A percentile compares a stretch with the other conserved stretches of the same genome.
Evolutionary conservation across 2,329 filamentous ascomycete genomes (phyloP).

Genomic region (Tolypocladium album): DNA sequence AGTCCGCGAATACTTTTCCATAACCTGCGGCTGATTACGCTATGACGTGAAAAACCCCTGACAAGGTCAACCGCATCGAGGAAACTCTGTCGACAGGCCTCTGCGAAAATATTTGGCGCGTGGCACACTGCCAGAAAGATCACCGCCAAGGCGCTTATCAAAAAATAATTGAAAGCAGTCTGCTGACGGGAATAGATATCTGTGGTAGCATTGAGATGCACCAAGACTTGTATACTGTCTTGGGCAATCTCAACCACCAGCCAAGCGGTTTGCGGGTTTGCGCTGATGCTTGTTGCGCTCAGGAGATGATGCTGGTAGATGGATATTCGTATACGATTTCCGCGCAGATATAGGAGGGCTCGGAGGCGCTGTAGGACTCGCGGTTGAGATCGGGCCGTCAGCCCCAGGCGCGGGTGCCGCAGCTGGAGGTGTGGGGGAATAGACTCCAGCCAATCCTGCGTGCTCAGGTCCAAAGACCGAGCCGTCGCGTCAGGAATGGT

Average conservation of each 20-base stretch:
- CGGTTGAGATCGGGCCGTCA: constrained; percentile 17
- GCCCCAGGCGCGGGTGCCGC: constrained; percentile 24
- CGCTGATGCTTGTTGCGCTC: constrained; percentile 21
- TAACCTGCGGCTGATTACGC: constrained; percentile 18
- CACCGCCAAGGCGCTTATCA: constrained; percentile 17
- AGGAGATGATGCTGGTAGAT: constrained; percentile 30
- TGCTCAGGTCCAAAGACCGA: constrained; percentile 27
- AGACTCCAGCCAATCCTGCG: constrained; percentile 32
- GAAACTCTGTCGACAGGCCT: constrained; percentile 20
- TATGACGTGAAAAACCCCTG: constrained; percentile 19
- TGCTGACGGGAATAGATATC: constrained; percentile 14
- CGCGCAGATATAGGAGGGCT: constrained; percentile 29
- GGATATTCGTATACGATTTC: constrained; percentile 30
- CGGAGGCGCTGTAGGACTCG: constrained; percentile 27
- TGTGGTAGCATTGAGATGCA: constrained; percentile 11
- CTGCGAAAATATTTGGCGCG: constrained; percentile 29
- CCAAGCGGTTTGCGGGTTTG: constrained; percentile 20
- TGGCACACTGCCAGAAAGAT: constrained; percentile 34
- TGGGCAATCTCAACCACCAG: constrained; percentile 21
- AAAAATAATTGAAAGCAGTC: constrained; percentile 14
- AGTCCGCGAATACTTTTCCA: constrained; percentile 25
- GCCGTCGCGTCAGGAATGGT: constrained; percentile 26
- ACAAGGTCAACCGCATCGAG: constrained; percentile 20
- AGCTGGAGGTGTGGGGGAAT: constrained; percentile 29
- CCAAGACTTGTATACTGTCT: constrained; percentile 11